Evolutionary conservation across 2,329 filamentous ascomycete species (phyloP), one percentile per base, ranked within the genome.

Genomic region (Samsoniella hepiali): DNA sequence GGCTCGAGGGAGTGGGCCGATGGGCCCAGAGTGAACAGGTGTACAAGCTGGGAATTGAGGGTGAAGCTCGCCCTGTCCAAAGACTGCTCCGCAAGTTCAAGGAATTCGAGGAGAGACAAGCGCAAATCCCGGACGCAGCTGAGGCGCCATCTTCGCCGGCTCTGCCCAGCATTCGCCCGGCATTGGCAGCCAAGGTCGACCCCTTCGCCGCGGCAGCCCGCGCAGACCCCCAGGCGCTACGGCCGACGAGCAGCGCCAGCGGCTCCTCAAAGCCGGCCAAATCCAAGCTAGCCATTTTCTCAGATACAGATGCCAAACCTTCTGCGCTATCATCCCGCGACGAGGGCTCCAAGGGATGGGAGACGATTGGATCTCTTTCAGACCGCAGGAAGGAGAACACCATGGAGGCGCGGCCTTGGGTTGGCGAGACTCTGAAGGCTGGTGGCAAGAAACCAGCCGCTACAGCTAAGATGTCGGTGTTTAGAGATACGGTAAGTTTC

Each of bases 21-120:
- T 97, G 92, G 90, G 84, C 82, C 29, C 95, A 99, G 75, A 94
- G 95, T 0, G 93, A 97, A 69, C 95, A 99, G 75, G 91, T 99
- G 1, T 98, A 96, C 74, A 88, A 89, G 69, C 81, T 97, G 67
- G 95, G 95, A 2, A 89, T 99, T 61, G 91, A 97, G 74, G 88
- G 88, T 49, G 93, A 96, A 70, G 95, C 95, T 3, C 84, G 91
- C 44, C 95, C 95, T 2, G 84, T 86, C 0, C 89, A 93, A 73
- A 85, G 95, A 51, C 78, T 99, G 67, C 73, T 93, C 63, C 89
- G 95, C 72, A 98, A 97, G 77, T 97, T 93, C 76, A 88, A 87
- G 69, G 94, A 98, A 74, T 99, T 99, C 69, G 89, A 96, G 77
- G 84, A 89, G 69, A 84, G 95, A 66, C 87, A 77, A 17, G 87